Evolutionary conservation across 129 eudicot genomes (phyloP), one percentile per base, ranked within the genome.

Genomic region (Artemisia tridentata): DNA sequence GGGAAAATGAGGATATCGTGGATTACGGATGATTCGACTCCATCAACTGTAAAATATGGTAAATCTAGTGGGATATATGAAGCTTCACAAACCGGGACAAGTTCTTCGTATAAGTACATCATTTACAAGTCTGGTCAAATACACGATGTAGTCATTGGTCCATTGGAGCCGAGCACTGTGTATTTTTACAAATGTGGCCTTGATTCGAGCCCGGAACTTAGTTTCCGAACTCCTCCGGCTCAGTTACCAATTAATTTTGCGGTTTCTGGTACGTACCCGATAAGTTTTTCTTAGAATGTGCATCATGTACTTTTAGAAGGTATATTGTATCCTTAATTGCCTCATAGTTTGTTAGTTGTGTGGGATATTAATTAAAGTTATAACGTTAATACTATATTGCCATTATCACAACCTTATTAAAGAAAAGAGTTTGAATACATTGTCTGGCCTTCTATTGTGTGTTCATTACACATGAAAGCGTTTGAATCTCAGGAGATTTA

Each of bases 171-270:
- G 6, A 65, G 77, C 65, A 85, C 89, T 3, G 71, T 65, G 1
- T 85, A 91, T 71, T 87, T 71, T 72, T 90, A 90, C 68, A 80
- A 72, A 13, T 85, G 91, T 63, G 90, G 95, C 18, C 54, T 54
- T 7, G 70, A 71, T 64, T 70, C 87, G 0, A 70, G 79, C 73
- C 87, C 78, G 2, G 91, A 87, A 27, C 74, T 70, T 67, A 80
- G 56, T 55, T 81, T 90, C 75, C 83, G 75, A 66, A 90, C 97
- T 49, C 90, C 97, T 12, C 97, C 97, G 2, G 69, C 84, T n/a
- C 81, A 73, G 50, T 68, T 83, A 46, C 97, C 95, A 0, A 79
- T 90, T 52, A 79, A 77, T 13, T 87, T 90, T 49, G 83, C 83
- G 0, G 72, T 90, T 71, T 46, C 76, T 10, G 92, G 96, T 89